phyloP scores from a whole-genome alignment of 31 red algal genomes.

The Odonthalia washingtoniensis region DNA sequence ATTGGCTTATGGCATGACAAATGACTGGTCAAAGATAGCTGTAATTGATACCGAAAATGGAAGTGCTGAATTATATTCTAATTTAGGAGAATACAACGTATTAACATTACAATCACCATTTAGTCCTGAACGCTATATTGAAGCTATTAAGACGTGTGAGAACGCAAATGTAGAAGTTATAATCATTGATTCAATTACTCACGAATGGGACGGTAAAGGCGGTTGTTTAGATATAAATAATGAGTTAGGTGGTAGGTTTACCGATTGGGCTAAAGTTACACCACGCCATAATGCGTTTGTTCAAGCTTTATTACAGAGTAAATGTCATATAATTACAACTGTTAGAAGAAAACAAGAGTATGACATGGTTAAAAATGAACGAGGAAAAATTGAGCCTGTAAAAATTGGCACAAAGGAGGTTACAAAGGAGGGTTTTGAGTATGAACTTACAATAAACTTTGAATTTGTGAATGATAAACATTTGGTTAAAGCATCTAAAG shows the following conservation, averaged over 20 bases:
- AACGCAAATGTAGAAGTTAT: slow-evolving; percentile 9
- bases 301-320: neutral
- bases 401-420: neutral
- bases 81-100: slow-evolving; percentile 24
- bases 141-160: slow-evolving; percentile 4
- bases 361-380: slow-evolving; percentile 5
- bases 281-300: neutral
- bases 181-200: slow-evolving; percentile 9
- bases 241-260: slow-evolving; percentile 4
- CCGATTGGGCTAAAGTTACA: slow-evolving; percentile 3
- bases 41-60: slow-evolving; percentile 23
- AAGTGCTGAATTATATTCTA: slow-evolving; percentile 20
- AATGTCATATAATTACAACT: slow-evolving; percentile 1
- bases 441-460: slow-evolving; percentile 15
- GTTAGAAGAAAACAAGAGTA: slow-evolving; percentile 4
- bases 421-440: neutral
- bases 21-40: neutral
- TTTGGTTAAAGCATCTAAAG: slow-evolving; percentile 9
- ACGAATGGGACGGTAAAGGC: neutral
- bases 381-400: slow-evolving; percentile 8
- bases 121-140: slow-evolving; percentile 16
- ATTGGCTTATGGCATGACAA: neutral
- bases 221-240: neutral
- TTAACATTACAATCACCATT: slow-evolving; percentile 1
- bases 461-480: neutral